phyloP scores from a whole-genome alignment of 2,329 filamentous ascomycete species.

The Moelleriella libera region DNA sequence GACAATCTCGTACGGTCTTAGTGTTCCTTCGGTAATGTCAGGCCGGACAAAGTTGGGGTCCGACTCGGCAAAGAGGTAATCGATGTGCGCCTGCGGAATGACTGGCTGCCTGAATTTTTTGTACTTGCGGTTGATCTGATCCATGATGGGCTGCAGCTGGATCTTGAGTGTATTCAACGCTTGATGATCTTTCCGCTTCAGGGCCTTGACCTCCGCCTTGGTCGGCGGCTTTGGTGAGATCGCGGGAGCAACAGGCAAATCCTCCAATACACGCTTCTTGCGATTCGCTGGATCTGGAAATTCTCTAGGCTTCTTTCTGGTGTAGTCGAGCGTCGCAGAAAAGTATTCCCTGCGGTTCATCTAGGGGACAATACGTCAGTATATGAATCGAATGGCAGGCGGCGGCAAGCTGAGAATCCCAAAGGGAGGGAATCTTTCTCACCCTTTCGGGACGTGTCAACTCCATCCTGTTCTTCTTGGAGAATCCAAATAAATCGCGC shows the following conservation, averaged over 20 bases:
- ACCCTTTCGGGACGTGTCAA: constrained; percentile 54
- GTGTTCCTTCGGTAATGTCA: constrained; percentile 36
- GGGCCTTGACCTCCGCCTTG: constrained; percentile 66
- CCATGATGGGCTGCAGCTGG: constrained; percentile 86
- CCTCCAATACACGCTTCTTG: constrained; percentile 72
- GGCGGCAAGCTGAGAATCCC: no score
- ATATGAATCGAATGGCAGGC: not conserved
- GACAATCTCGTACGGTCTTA: constrained; percentile 65
- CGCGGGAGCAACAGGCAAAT: constrained; percentile 60
- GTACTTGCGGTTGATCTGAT: constrained; percentile 84
- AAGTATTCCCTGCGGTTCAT: constrained; percentile 69
- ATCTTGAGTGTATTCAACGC: constrained; percentile 80
- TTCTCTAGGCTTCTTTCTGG: constrained; percentile 65
- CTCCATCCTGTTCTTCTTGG: constrained; percentile 59
- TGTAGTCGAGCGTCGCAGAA: constrained; percentile 54
- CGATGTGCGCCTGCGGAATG: constrained; percentile 58
- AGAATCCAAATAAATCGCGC: constrained; percentile 73
- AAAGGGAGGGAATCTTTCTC: constrained; percentile 13
- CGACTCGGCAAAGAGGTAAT: constrained; percentile 73
- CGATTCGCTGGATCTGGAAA: constrained; percentile 80
- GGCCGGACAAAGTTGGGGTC: constrained; percentile 57
- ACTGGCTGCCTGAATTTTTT: constrained; percentile 74
- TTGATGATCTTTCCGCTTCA: constrained; percentile 72
- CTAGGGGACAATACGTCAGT: constrained; percentile 14
- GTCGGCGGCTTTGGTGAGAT: constrained; percentile 53